These are phyloP conservation scores for Macrocystidia cucumis DNA, from an alignment of 1,284 basidiomycete species.

Conservation along the genomic window DNA sequence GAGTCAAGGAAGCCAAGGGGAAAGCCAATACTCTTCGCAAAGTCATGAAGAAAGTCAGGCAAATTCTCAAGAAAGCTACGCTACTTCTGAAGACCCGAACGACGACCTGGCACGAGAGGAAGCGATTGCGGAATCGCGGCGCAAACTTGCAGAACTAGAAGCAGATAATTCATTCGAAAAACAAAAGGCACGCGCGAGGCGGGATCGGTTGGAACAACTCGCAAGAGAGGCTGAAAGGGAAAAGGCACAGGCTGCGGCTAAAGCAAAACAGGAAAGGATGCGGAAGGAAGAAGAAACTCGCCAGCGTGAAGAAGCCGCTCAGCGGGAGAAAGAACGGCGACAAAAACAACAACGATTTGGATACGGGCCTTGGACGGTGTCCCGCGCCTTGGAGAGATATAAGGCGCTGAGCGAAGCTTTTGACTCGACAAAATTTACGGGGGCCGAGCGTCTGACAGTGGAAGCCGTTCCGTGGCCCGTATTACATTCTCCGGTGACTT, in stretches of 20 bases:
- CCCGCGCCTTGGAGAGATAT: constrained; percentile 61
- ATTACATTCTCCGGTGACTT: constrained; percentile 38
- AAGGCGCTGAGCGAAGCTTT: constrained; percentile 50
- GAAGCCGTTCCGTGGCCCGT: constrained; percentile 69
- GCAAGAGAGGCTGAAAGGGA: constrained; percentile 23
- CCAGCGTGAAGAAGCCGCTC: constrained; percentile 22
- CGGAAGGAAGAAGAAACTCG: constrained; percentile 18
- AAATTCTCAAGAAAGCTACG: too few relatives aligned
- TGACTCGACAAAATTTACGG: constrained; percentile 48
- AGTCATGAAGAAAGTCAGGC: too few relatives aligned
- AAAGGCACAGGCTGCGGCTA: constrained; percentile 17
- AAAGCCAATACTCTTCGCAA: too few relatives aligned
- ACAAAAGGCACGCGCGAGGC: constrained; percentile 31
- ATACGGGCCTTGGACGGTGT: constrained; percentile 47
- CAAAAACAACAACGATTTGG: constrained; percentile 42
- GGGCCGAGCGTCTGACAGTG: constrained; percentile 41
- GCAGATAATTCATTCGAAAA: constrained; percentile 58
- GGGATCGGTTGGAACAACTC: constrained; percentile 25
- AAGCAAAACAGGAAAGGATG: constrained; percentile 12
- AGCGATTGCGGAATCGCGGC: constrained; percentile 54
- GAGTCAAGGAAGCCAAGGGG: constrained; percentile 8
- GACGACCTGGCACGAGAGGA: constrained; percentile 31
- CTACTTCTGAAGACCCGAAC: too few relatives aligned
- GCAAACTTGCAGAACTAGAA: constrained; percentile 64
- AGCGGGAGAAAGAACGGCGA: constrained; percentile 29